Conservation (phyloP, 345 rosid species). For the Rhodamnia argentea region DNA sequence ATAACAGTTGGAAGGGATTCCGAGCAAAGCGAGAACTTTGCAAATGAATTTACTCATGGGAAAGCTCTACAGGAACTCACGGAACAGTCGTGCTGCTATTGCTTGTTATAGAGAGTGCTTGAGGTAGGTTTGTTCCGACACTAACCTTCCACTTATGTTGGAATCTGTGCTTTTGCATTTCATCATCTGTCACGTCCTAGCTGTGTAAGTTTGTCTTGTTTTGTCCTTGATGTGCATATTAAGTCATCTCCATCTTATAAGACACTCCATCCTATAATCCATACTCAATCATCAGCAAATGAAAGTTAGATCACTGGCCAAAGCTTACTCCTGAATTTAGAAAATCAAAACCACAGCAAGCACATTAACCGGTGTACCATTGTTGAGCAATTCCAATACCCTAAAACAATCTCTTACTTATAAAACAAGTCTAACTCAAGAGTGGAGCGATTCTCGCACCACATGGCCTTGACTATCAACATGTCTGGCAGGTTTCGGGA, state of each 20-base stretch:
- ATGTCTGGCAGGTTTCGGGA: neutral
- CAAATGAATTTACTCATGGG: constrained; percentile 93
- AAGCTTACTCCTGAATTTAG: neutral
- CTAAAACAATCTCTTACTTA: neutral
- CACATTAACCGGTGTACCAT: neutral
- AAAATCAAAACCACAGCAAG: neutral
- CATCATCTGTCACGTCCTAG: neutral
- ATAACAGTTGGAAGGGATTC: constrained; percentile 79
- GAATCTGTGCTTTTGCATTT: neutral
- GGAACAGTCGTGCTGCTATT: constrained; percentile 76
- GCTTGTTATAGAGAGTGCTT: constrained; percentile 86
- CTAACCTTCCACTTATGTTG: neutral
- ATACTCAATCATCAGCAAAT: neutral
- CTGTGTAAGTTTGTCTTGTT: neutral
- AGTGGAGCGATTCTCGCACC: neutral
- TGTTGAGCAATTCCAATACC: neutral
- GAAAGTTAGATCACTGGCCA: neutral
- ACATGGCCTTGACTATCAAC: neutral
- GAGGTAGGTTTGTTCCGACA: constrained; percentile 34
- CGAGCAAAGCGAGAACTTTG: constrained; percentile 83
- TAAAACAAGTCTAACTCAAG: neutral
- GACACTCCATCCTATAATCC: neutral
- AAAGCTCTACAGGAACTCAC: constrained; percentile 82
- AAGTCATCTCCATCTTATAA: neutral
- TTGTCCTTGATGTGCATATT: neutral